These are phyloP conservation scores for Glomus cerebriforme DNA, from an alignment of 192 early-diverging fungal species.

Conservation along the genomic window DNA sequence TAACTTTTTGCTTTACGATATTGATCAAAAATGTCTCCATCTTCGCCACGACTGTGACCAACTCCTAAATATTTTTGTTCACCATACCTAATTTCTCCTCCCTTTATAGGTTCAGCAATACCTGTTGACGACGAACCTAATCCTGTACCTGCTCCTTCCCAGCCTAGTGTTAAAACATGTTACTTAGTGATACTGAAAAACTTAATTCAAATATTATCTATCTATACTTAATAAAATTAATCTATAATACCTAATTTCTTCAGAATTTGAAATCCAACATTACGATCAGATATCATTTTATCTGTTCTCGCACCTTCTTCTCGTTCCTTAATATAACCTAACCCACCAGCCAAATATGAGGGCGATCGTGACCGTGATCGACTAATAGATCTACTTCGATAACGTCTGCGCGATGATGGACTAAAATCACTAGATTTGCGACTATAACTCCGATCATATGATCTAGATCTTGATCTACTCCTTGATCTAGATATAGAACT, in stretches of 20 bases:
- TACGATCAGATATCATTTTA: conserved; percentile 34
- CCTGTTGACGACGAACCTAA: conserved; percentile 27
- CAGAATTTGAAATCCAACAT: conserved; percentile 33
- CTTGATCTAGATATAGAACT: conserved; percentile 17
- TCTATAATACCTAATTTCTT: conserved; percentile 25
- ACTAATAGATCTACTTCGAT: conserved; percentile 24
- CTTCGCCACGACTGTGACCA: conserved; percentile 24
- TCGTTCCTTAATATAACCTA: conserved; percentile 1
- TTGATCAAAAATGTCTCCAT: conserved; percentile 32
- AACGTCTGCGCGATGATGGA: conserved; percentile 9
- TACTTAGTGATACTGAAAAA: background rate
- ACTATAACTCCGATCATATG: conserved; percentile 5
- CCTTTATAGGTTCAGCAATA: conserved; percentile 27
- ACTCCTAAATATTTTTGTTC: conserved; percentile 33
- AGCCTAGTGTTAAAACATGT: conserved; percentile 5
- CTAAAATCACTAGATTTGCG: conserved; percentile 15
- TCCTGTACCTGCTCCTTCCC: conserved; percentile 30
- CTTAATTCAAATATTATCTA: background rate
- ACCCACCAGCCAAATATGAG: background rate
- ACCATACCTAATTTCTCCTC: conserved; percentile 26
- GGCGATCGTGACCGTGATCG: conserved; percentile 22
- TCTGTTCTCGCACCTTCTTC: conserved; percentile 20
- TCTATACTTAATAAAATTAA: background rate
- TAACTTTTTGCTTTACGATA: conserved; percentile 34
- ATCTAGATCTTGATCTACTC: conserved; percentile 26